Evolutionary conservation across 2,329 filamentous ascomycete species (phyloP), one percentile per base, ranked within the genome.

Genomic region (Scytalidium lignicola): DNA sequence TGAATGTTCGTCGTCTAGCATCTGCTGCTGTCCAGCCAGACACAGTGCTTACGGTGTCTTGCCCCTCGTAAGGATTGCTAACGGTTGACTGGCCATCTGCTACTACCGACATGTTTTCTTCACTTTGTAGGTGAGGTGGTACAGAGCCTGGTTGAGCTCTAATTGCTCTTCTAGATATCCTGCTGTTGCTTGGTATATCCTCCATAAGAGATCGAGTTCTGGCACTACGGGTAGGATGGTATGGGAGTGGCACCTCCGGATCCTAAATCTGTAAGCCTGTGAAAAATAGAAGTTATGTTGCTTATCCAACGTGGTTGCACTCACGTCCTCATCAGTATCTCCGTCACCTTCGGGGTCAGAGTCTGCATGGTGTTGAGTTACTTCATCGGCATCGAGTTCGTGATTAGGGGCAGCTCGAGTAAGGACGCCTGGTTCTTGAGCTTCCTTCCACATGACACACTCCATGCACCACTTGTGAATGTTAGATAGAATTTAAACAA

Each of bases 401-500:
- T 37, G 49, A 3, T 55, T 51, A 12, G 60, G 58, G 19, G 58
- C 51, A 20, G 59, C 45, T 8, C 47, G 32, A 15, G 49, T 41
- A n/a, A 40, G 20, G 4, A 55, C 44, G 17, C 52, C 54, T 2
- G 57, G 54, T 21, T 59, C 53, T 3, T 43, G 37, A 19, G 46
- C 43, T 19, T 58, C 52, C 29, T 60, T 55, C 55, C 60, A 61
- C 2, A 44, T 37, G 3, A 64, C 47, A 43, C 64, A 66, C 1
- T 51, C 50, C 18, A 64, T 53, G 56, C 74, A 76, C 55, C 67
- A 68, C 73, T 75, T 23, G 26, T 12, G 21, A 7, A 44, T 44
- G 39, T 54, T 40, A 48, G 46, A 5, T 5, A 13, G 15, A 8
- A 17, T 13, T 13, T 37, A 15, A 5, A 37, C n/a, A 37, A 9